Evolutionary conservation across 164 flowering plant species (phyloP).

Genomic region (Magnolia sinica): DNA sequence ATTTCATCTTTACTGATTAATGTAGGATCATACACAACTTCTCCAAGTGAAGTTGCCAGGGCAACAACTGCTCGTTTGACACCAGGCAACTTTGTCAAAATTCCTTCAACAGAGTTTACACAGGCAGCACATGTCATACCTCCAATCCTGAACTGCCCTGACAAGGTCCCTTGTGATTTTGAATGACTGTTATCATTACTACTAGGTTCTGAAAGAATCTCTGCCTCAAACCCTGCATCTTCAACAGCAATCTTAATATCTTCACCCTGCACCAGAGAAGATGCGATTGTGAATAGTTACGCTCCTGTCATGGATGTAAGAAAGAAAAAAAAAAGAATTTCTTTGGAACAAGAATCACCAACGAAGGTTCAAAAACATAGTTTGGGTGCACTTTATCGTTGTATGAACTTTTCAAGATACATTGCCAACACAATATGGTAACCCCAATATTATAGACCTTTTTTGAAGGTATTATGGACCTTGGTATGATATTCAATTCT

Average conservation of each 20-base stretch:
- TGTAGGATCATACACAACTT: conserved; percentile 88
- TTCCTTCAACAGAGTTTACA: conserved; percentile 93
- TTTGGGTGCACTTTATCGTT: neutral
- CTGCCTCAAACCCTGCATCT: conserved; percentile 99
- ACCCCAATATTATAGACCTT: neutral
- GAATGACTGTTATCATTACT: conserved; percentile 6
- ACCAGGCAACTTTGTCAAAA: conserved; percentile 74
- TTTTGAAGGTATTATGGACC: too few relatives aligned
- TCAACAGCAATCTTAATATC: conserved; percentile 84
- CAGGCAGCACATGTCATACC: conserved; percentile 99
- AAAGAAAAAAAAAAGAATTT: neutral
- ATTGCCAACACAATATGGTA: too few relatives aligned
- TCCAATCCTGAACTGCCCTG: conserved; percentile 88
- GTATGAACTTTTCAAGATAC: neutral
- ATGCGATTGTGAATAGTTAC: neutral
- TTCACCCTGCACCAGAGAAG: conserved; percentile 55
- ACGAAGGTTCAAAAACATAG: neutral
- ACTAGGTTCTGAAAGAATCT: conserved; percentile 58
- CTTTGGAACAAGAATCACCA: neutral
- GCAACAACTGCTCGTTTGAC: conserved; percentile 88
- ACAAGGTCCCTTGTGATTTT: conserved; percentile 37
- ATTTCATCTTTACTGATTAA: conserved; percentile 73
- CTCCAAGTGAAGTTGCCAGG: conserved; percentile 85
- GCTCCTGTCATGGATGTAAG: neutral
- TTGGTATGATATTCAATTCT: too few relatives aligned